phyloP scores from a whole-genome alignment of 768 basidiomycete species.

The Coprinopsis marcescibilis region DNA sequence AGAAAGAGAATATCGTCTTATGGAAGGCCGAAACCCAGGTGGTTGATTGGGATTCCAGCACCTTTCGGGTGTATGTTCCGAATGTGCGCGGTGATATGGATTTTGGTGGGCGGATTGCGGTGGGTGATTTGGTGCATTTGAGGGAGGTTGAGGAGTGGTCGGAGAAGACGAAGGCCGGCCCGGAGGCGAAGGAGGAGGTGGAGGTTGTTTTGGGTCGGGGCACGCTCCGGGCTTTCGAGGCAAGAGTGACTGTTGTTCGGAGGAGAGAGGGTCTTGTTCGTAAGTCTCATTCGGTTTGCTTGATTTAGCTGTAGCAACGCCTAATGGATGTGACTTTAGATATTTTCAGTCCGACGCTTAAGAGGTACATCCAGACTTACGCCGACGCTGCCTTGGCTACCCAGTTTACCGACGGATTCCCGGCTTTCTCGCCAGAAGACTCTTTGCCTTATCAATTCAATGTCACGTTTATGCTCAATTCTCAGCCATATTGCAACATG shows the following conservation, averaged over 20 bases:
- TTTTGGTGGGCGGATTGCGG: slow-evolving; percentile 24
- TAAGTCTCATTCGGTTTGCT: slow-evolving; percentile 31
- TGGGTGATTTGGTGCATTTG: slow-evolving; percentile 41
- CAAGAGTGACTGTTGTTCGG: slow-evolving; percentile 34
- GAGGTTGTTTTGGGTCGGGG: slow-evolving; percentile 15
- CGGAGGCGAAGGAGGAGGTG: not conserved
- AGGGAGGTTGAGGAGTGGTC: slow-evolving; percentile 30
- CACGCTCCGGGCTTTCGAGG: slow-evolving; percentile 39
- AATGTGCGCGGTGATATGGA: slow-evolving; percentile 36
- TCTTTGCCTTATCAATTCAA: slow-evolving; percentile 38
- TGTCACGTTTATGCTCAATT: slow-evolving; percentile 42
- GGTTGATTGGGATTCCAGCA: slow-evolving; percentile 30
- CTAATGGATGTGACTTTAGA: slow-evolving; percentile 28
- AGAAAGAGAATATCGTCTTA: slow-evolving; percentile 38
- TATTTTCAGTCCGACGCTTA: slow-evolving; percentile 34
- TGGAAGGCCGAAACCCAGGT: slow-evolving; percentile 35
- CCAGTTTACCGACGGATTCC: slow-evolving; percentile 19
- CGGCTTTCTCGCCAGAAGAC: slow-evolving; percentile 28
- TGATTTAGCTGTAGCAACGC: no score
- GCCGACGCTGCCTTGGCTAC: slow-evolving; percentile 19
- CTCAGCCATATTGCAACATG: slow-evolving; percentile 37
- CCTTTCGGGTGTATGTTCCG: slow-evolving; percentile 33
- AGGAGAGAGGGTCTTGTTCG: slow-evolving; percentile 43
- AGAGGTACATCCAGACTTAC: slow-evolving; percentile 33
- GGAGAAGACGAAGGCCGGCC: slow-evolving; percentile 9